Percentiles rank a stretch among this genome's conserved stretches.
These are phyloP conservation scores for Medicago ruthenica DNA, from an alignment of 306 rosid species.

Conservation along the genomic window DNA sequence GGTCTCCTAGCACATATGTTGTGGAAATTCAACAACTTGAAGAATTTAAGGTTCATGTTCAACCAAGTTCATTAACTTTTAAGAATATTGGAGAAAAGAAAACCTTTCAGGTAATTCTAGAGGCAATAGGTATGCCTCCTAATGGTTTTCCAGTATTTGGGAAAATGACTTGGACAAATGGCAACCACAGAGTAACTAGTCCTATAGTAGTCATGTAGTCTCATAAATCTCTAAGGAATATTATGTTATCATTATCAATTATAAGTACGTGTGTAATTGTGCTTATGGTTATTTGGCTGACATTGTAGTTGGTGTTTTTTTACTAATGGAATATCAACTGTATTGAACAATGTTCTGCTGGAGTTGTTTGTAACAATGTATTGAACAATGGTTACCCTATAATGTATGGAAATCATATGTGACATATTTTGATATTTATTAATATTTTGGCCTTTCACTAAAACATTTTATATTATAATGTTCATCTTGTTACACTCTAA, in stretches of 20 bases:
- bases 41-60: constrained; percentile 48
- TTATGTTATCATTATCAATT: not conserved
- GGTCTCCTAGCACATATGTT: constrained; percentile 56
- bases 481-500: too few species aligned
- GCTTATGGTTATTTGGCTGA: not conserved
- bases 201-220: constrained; percentile 47
- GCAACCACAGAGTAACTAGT: constrained; percentile 58
- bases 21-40: constrained; percentile 41
- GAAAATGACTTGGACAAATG: constrained; percentile 53
- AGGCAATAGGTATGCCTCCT: constrained; percentile 2
- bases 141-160: constrained; percentile 47
- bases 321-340: too few species aligned
- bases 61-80: constrained; percentile 56
- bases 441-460: too few species aligned
- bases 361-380: too few species aligned
- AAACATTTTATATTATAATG: too few species aligned
- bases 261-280: not conserved
- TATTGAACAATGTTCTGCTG: too few species aligned
- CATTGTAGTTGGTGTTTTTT: not conserved
- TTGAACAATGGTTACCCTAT: too few species aligned
- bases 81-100: constrained; percentile 57
- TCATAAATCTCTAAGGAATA: not conserved
- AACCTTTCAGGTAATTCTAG: constrained; percentile 50
- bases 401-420: too few species aligned
- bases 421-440: too few species aligned